phyloP scores from a whole-genome alignment of 768 basidiomycete species.

The Lactifluus echinatus region DNA sequence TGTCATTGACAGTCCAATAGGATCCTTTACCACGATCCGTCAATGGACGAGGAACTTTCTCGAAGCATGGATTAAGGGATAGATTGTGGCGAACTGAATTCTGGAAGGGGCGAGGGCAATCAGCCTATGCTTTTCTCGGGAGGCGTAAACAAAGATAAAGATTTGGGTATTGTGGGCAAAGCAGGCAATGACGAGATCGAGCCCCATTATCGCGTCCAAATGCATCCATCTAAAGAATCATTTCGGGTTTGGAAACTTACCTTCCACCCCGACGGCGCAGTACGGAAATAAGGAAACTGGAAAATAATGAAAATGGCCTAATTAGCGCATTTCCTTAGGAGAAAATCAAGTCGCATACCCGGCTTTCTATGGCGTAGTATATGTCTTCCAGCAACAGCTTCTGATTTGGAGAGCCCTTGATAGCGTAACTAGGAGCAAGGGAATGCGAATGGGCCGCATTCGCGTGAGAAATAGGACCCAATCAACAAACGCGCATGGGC shows the following conservation, averaged over 20 bases:
- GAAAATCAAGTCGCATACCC: slow-evolving; percentile 42
- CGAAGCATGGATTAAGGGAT: slow-evolving; percentile 84
- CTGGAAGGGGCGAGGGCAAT: slow-evolving; percentile 30
- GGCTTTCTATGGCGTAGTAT: slow-evolving; percentile 85
- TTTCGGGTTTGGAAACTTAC: slow-evolving; percentile 36
- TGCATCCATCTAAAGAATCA: slow-evolving; percentile 17
- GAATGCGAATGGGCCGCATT: neutral
- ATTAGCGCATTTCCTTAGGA: slow-evolving; percentile 17
- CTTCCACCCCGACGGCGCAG: slow-evolving; percentile 88
- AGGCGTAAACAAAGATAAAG: slow-evolving; percentile 23
- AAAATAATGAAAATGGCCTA: slow-evolving; percentile 12
- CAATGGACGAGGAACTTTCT: slow-evolving; percentile 85
- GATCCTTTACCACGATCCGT: slow-evolving; percentile 88
- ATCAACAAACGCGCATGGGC: slow-evolving; percentile 25
- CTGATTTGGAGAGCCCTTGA: slow-evolving; percentile 85
- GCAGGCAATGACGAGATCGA: slow-evolving; percentile 41
- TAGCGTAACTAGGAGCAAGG: slow-evolving; percentile 58
- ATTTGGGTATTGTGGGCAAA: slow-evolving; percentile 33
- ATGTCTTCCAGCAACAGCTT: slow-evolving; percentile 83
- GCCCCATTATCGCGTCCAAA: slow-evolving; percentile 46
- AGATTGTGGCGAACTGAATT: slow-evolving; percentile 89
- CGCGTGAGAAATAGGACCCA: slow-evolving; percentile 5
- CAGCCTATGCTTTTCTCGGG: neutral
- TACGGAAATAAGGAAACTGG: slow-evolving; percentile 85
- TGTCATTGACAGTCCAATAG: slow-evolving; percentile 89